Percentiles rank a stretch among this genome's conserved stretches.
Evolutionary conservation across 2,329 filamentous ascomycete genomes (phyloP).

Genomic region (Pestalotiopsis sp.): DNA sequence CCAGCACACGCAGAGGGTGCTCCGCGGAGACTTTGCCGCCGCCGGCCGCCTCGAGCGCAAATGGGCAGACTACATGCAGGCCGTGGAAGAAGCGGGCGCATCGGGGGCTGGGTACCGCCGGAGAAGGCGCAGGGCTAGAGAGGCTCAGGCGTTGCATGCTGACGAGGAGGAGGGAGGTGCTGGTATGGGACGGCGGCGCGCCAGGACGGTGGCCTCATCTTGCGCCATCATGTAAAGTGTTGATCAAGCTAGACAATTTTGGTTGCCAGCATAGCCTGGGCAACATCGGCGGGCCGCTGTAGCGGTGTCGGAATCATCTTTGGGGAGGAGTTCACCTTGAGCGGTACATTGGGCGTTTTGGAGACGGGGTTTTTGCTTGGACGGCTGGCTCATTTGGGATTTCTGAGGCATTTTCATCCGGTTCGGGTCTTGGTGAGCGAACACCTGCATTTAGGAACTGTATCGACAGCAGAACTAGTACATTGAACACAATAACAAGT

Average conservation of each 20-base stretch:
- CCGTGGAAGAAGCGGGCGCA: slow-evolving; percentile 79
- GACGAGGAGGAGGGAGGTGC: slow-evolving; percentile 74
- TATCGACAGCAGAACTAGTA: background rate
- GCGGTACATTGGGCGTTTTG: background rate
- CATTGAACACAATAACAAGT: background rate
- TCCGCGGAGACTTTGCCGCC: slow-evolving; percentile 73
- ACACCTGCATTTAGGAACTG: background rate
- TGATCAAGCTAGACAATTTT: background rate
- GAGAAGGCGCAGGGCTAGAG: slow-evolving; percentile 75
- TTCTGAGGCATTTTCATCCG: slow-evolving; percentile 5
- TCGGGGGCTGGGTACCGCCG: slow-evolving; percentile 68
- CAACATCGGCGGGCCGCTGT: background rate
- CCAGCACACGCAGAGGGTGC: slow-evolving; percentile 85
- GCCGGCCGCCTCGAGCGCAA: slow-evolving; percentile 83
- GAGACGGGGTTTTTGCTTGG: background rate
- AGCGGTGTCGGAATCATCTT: background rate
- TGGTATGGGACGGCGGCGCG: slow-evolving; percentile 59
- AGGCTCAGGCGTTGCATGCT: slow-evolving; percentile 79
- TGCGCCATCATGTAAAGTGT: slow-evolving; percentile 65
- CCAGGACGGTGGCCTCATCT: slow-evolving; percentile 60
- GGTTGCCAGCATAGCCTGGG: background rate
- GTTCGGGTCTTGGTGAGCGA: background rate
- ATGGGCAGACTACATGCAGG: slow-evolving; percentile 95
- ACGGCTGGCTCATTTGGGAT: background rate
- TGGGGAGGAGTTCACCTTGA: background rate